phyloP scores from a whole-genome alignment of 305 asterid genomes.

The Fraxinus platypoda region DNA sequence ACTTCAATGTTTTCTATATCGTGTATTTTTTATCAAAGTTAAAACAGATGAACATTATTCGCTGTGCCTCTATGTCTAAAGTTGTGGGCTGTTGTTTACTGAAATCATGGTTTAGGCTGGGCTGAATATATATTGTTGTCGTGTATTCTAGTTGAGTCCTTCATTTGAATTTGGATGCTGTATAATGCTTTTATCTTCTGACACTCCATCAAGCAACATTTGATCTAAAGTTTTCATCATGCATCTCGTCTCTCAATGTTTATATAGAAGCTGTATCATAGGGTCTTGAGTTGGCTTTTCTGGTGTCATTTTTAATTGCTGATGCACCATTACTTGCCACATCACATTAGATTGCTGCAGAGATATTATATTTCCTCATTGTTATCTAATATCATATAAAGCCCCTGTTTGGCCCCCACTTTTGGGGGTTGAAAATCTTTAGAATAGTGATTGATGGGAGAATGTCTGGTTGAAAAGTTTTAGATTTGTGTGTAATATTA shows the following conservation, averaged over 20 bases:
- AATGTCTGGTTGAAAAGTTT: too few species aligned
- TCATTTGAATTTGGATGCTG: neutral
- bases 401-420: too few species aligned
- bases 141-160: neutral
- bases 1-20: neutral
- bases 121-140: neutral
- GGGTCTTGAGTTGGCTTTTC: neutral
- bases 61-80: neutral
- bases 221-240: neutral
- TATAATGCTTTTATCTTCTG: neutral
- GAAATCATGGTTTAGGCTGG: constrained; percentile 1
- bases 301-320: neutral
- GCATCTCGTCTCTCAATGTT: neutral
- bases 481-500: too few species aligned
- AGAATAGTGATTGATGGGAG: too few species aligned
- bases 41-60: neutral
- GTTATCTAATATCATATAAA: neutral
- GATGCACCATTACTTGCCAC: neutral
- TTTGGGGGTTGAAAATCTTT: too few species aligned
- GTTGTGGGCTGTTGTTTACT: neutral
- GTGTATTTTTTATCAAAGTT: neutral
- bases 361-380: neutral
- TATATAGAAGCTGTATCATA: neutral
- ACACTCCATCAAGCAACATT: neutral
- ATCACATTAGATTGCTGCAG: neutral